A percentile compares a stretch with the other conserved stretches of the same genome.
These are phyloP conservation scores for Pyrenochaeta sp. DNA, from an alignment of 2,329 filamentous ascomycete genomes.

Conservation along the genomic window DNA sequence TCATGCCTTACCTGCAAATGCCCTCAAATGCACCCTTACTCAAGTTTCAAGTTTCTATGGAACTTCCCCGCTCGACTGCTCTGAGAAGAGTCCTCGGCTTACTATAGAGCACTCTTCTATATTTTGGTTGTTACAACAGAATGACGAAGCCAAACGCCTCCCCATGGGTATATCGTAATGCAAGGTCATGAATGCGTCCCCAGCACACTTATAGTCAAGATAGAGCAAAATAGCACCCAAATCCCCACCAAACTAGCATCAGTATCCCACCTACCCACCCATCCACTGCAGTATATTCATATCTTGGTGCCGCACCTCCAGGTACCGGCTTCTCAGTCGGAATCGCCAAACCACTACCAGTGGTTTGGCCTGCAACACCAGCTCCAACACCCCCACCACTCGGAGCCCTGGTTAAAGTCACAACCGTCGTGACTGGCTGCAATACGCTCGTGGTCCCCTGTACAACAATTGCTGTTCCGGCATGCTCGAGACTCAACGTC, in stretches of 20 bases:
- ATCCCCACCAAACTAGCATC: constrained; percentile 19
- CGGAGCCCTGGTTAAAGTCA: constrained; percentile 20
- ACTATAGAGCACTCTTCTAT: neutral
- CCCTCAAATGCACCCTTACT: no score
- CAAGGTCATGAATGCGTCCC: constrained; percentile 12
- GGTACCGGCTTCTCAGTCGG: constrained; percentile 15
- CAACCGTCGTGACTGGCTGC: constrained; percentile 32
- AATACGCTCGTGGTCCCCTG: constrained; percentile 34
- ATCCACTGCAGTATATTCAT: neutral
- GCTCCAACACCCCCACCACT: constrained; percentile 6
- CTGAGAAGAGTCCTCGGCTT: neutral
- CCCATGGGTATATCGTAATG: constrained; percentile 11
- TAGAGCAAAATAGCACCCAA: constrained; percentile 24
- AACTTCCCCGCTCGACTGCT: neutral
- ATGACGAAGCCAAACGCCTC: constrained; percentile 8
- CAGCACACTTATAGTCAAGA: constrained; percentile 12
- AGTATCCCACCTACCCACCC: constrained; percentile 21
- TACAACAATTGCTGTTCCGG: constrained; percentile 37
- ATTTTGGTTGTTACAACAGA: neutral
- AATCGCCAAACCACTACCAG: neutral
- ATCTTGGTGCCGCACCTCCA: constrained; percentile 5
- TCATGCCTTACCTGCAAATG: neutral
- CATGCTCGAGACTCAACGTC: constrained; percentile 40
- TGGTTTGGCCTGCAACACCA: constrained; percentile 4
- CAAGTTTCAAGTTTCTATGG: neutral